Evolutionary conservation across 768 basidiomycete genomes (phyloP).

Genomic region (Leccinum olivaceopallidum): DNA sequence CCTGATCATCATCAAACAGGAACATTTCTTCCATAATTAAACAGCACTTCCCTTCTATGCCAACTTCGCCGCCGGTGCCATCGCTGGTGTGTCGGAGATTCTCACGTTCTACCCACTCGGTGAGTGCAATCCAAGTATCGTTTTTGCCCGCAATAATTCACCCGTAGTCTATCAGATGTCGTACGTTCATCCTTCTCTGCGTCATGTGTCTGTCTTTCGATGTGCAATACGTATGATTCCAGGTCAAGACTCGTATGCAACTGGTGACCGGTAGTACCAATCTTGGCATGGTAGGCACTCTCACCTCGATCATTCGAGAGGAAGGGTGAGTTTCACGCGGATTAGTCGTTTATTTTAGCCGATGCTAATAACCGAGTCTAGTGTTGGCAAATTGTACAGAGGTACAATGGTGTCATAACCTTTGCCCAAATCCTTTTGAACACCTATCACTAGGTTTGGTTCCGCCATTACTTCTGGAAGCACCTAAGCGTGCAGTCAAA

Average conservation of each 20-base stretch:
- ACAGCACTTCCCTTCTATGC: constrained; percentile 82
- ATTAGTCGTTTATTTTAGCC: background rate
- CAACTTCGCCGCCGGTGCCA: constrained; percentile 94
- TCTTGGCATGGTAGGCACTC: constrained; percentile 79
- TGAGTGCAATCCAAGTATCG: constrained; percentile 37
- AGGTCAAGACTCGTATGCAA: constrained; percentile 99
- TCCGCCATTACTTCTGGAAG: constrained; percentile 94
- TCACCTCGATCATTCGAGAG: constrained; percentile 78
- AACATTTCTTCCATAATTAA: constrained; percentile 12
- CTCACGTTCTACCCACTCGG: constrained; percentile 89
- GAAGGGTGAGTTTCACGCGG: constrained; percentile 70
- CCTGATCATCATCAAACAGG: background rate
- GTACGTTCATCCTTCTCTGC: constrained; percentile 46
- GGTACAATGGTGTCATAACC: constrained; percentile 42
- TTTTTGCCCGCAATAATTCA: constrained; percentile 3
- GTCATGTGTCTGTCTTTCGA: background rate
- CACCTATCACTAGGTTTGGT: constrained; percentile 62
- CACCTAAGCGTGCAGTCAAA: constrained; percentile 98
- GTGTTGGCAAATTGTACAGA: constrained; percentile 83
- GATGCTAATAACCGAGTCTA: constrained; percentile 30
- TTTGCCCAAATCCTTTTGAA: background rate
- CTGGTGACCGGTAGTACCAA: constrained; percentile 81
- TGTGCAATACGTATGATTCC: constrained; percentile 13
- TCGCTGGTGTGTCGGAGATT: constrained; percentile 88
- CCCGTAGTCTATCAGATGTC: constrained; percentile 60